phyloP scores from a whole-genome alignment of 176 grass and related monocot species.

The Ampelocalamus luodianensis region DNA sequence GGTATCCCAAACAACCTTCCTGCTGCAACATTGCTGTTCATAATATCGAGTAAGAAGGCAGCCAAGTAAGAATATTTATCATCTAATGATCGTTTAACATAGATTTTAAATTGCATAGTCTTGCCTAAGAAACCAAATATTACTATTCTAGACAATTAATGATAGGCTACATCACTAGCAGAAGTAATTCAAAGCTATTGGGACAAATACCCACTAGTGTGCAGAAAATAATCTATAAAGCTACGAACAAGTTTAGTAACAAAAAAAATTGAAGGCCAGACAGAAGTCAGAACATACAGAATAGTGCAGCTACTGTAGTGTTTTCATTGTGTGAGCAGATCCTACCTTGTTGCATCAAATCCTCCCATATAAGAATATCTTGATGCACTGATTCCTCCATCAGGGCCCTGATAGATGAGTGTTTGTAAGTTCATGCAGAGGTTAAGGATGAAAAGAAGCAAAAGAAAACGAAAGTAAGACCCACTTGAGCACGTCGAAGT shows the following conservation, averaged over 20 bases:
- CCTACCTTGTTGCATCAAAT: conserved; percentile 97
- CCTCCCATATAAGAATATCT: conserved; percentile 95
- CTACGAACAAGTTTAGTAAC: background rate
- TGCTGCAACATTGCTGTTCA: conserved; percentile 87
- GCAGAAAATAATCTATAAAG: conserved; percentile 20
- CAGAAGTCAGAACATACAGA: background rate
- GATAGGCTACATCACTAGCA: conserved; percentile 1
- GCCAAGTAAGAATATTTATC: conserved; percentile 8
- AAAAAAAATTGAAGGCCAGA: background rate
- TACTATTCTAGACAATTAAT: conserved; percentile 7
- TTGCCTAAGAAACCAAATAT: background rate
- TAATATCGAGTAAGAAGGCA: background rate
- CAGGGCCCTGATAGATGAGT: conserved; percentile 70
- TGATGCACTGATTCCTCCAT: conserved; percentile 98
- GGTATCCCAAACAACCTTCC: conserved; percentile 97
- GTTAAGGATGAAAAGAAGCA: background rate
- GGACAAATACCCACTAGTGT: background rate
- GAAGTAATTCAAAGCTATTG: background rate
- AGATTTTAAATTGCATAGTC: background rate
- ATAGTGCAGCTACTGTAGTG: background rate
- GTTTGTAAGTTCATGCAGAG: conserved; percentile 24
- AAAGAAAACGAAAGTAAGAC: conserved; percentile 21
- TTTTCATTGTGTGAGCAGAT: conserved; percentile 10
- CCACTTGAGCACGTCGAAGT: conserved; percentile 87
- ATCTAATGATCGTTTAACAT: conserved; percentile 3